Percentiles rank a stretch among this genome's conserved stretches.
Conservation (phyloP, 2,329 filamentous ascomycete species). For the Aquanectria penicillioides region DNA sequence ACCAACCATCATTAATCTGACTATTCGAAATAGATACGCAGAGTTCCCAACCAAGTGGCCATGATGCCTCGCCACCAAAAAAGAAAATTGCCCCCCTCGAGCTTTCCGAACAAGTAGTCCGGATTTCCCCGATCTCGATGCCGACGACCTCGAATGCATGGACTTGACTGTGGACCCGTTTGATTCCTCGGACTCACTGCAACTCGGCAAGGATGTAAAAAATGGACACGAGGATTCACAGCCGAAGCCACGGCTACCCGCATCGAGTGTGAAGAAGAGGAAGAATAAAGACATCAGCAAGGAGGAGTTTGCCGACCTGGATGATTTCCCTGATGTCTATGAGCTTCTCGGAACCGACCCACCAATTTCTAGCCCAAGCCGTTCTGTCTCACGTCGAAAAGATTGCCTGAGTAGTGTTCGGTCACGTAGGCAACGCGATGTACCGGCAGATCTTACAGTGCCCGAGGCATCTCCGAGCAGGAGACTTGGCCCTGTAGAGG, state of each 20-base stretch:
- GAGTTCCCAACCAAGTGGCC: constrained; percentile 23
- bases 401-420: constrained; percentile 30
- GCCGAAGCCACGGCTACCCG: constrained; percentile 48
- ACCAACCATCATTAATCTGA: background rate
- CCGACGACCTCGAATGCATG: constrained; percentile 50
- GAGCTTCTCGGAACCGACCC: constrained; percentile 56
- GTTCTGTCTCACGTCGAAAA: constrained; percentile 34
- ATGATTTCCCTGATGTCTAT: constrained; percentile 65
- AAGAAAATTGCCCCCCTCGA: constrained; percentile 30
- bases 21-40: constrained; percentile 1
- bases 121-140: constrained; percentile 50
- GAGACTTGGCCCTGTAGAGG: constrained; percentile 14
- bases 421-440: constrained; percentile 30
- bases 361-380: constrained; percentile 48
- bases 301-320: constrained; percentile 48
- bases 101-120: constrained; percentile 34
- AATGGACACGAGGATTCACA: constrained; percentile 57
- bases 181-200: constrained; percentile 47
- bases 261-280: constrained; percentile 59
- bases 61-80: constrained; percentile 39
- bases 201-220: constrained; percentile 50
- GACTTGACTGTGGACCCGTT: constrained; percentile 52
- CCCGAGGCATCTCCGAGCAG: constrained; percentile 22
- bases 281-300: constrained; percentile 61
- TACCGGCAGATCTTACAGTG: constrained; percentile 6